Evolutionary conservation across 805 yeast species (phyloP).

Genomic region (Monosporozyma yasuniensis): DNA sequence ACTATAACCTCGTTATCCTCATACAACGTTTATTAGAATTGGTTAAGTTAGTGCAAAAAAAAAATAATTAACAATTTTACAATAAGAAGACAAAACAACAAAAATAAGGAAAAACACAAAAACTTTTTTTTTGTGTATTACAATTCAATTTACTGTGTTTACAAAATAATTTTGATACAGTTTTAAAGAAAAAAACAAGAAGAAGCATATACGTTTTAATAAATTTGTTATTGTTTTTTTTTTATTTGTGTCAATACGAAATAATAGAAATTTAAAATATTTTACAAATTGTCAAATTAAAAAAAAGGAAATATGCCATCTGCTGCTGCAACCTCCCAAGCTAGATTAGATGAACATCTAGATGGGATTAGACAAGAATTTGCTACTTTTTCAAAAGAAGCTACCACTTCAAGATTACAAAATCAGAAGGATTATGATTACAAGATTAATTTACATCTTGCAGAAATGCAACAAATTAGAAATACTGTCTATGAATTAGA

Average conservation of each 20-base stretch:
- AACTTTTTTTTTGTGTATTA: too few relatives aligned
- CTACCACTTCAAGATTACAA: constrained; percentile 75
- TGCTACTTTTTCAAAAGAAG: constrained; percentile 75
- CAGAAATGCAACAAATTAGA: constrained; percentile 87
- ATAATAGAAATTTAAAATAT: too few relatives aligned
- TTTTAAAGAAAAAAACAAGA: too few relatives aligned
- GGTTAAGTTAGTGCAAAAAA: too few relatives aligned
- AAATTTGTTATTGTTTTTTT: too few relatives aligned
- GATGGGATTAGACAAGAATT: constrained; percentile 92
- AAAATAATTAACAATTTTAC: not conserved
- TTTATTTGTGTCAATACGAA: too few relatives aligned
- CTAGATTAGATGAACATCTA: constrained; percentile 61
- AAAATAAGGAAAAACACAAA: not conserved
- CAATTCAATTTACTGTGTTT: too few relatives aligned
- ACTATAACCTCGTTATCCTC: not conserved
- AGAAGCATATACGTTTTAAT: too few relatives aligned
- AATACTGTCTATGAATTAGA: constrained; percentile 92
- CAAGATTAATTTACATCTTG: constrained; percentile 83
- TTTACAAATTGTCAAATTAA: too few relatives aligned
- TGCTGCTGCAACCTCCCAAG: constrained; percentile 20
- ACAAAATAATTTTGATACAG: too few relatives aligned
- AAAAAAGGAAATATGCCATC: constrained; percentile 12
- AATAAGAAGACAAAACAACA: too few relatives aligned
- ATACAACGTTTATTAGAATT: too few relatives aligned
- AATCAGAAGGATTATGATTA: constrained; percentile 81